Evolutionary conservation across 371 early-diverging fungal genomes (phyloP), one percentile per base, ranked within the genome.

Genomic region (Mucor saturninus): DNA sequence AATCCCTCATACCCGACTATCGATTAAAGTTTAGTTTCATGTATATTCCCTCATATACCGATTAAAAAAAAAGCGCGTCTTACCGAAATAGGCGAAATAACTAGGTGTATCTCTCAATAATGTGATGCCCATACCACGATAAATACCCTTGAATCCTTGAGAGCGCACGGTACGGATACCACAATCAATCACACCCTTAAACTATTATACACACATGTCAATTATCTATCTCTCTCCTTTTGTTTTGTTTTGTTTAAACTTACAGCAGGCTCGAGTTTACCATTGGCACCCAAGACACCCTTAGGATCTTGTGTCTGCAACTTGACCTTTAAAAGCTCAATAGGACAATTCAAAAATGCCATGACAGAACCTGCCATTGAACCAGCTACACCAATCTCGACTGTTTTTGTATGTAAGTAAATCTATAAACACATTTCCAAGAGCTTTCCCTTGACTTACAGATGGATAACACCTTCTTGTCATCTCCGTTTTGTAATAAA

Each of bases 91-190:
- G 4, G 84, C 81, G 56, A 86, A 88, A 76, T 91, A 95, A 60
- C 91, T 89, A n/a, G 95, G 95, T 11, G 86, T 72, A 73, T 95
- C 95, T 65, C 95, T 86, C 15, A 94, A 46, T n/a, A 94, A 62
- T 2, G 94, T 94, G 61, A 92, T 86, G 1, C 81, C 81, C 65
- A 93, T 73, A 37, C 96, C 96, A 49, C 93, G 89, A 71, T 93
- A 95, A 29, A 95, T 72, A 21, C 93, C 93, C 30, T 56, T 59
- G 11, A 89, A 10, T 1, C 95, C 94, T 52, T 87, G 84, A 58
- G 82, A 77, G 57, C 81, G 79, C 60, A 89, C 78, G 2, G 89
- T 93, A 37, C 89, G 84, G 43, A 86, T 71, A 64, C 88, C 89
- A 64, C 92, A 92, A 79, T 93, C 89, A 56, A 92, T 60, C 4